phyloP scores from a whole-genome alignment of 2,329 filamentous ascomycete genomes.

The Colletotrichum noveboracense region DNA sequence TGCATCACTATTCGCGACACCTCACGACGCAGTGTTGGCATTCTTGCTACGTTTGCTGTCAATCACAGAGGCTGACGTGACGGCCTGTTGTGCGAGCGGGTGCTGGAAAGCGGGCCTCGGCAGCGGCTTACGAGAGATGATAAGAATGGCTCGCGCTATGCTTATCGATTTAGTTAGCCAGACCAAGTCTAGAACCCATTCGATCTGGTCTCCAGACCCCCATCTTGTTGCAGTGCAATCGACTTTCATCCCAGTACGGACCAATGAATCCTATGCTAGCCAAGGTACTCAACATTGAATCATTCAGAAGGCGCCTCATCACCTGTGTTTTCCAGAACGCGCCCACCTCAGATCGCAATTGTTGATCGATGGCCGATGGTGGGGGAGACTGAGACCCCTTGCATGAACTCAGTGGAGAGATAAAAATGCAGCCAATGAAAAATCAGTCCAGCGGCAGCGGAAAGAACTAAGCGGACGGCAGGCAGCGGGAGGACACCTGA shows the following conservation, averaged over 20 bases:
- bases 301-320: not conserved
- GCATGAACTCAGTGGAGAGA: not conserved
- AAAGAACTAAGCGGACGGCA: not conserved
- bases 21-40: not conserved
- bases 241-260: not conserved
- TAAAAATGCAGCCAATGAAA: constrained; percentile 8
- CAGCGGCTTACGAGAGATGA: not conserved
- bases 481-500: not conserved
- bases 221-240: not conserved
- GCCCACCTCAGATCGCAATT: not conserved
- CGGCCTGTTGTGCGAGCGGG: not conserved
- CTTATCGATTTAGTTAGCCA: not conserved
- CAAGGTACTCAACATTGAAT: not conserved
- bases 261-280: not conserved
- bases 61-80: not conserved
- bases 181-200: not conserved
- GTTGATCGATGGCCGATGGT: not conserved
- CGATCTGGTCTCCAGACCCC: not conserved
- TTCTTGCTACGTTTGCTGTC: not conserved
- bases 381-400: not conserved
- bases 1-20: not conserved
- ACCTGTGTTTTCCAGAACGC: not conserved
- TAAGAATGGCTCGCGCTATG: not conserved
- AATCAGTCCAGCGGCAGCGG: not conserved
- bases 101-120: not conserved